phyloP scores from a whole-genome alignment of 441 rosid species.

The Mallotus japonicus region DNA sequence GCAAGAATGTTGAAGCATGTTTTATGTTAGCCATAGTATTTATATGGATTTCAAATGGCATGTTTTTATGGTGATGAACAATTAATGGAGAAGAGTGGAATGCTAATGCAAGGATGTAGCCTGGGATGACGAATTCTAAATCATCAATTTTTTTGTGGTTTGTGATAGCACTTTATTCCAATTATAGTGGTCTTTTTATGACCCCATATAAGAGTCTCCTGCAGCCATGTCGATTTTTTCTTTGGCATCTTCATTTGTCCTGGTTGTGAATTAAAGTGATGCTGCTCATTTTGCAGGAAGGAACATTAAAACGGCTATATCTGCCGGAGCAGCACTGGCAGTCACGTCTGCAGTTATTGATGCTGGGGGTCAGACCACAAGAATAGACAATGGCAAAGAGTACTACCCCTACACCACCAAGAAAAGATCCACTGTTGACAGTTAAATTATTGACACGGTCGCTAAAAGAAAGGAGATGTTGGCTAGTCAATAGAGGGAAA shows the following conservation, averaged over 20 bases:
- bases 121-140: background rate
- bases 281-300: conserved; percentile 49
- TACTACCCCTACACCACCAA: conserved; percentile 77
- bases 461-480: conserved; percentile 19
- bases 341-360: conserved; percentile 70
- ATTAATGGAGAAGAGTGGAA: background rate
- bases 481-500: conserved; percentile 17
- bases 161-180: background rate
- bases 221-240: no score
- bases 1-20: background rate
- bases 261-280: background rate
- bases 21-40: background rate
- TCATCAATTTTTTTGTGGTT: background rate
- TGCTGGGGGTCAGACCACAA: conserved; percentile 79
- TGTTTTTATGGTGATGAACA: background rate
- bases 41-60: no score
- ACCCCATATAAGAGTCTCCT: background rate
- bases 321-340: conserved; percentile 84
- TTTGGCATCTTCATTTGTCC: background rate
- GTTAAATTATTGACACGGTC: conserved; percentile 30
- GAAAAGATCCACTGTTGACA: conserved; percentile 62
- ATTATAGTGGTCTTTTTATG: background rate
- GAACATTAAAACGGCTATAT: conserved; percentile 66
- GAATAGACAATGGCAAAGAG: conserved; percentile 74
- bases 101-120: background rate